Evolutionary conservation across 1,284 basidiomycete genomes (phyloP), one percentile per base, ranked within the genome.

Genomic region (Laetiporus sulphureus): DNA sequence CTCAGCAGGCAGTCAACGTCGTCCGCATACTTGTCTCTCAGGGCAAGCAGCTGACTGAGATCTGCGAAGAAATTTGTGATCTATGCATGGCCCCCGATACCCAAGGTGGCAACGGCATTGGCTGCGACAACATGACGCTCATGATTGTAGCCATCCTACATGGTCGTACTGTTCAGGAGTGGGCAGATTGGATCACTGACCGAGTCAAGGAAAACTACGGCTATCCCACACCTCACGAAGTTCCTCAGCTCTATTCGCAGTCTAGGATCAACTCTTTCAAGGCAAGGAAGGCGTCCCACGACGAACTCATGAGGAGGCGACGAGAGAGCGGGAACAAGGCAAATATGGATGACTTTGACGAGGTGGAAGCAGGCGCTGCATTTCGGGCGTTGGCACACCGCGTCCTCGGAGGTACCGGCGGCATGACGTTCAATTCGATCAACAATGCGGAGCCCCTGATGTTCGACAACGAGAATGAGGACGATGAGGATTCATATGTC

Each of bases 121-220:
- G 96, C 18, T 98, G 94, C 61, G 96, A 99, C 69, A 99, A 99
- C 70, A 99, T 99, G 96, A 99, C 96, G 0, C 73, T 96, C 41
- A 77, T 97, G 52, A 77, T 99, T 45, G 79, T 99, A 36, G 96
- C 91, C 3, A 62, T 99, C 37, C 75, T 96, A 23, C 75, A 88
- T 49, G 94, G 91, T 23, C 81, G 83, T 46, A 91, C 91, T 12
- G 81, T 85, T 60, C 84, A 91, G 49, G 83, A 96, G 59, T 99
- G 96, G 96, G 90, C 89, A 59, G 64, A 75, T 19, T 99, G 94
- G 96, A 66, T 99, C 51, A 82, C 77, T 48, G 77, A 92, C 39
- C 80, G 94, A 32, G 88, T 95, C 32, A 76, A 93, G 54, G 73
- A 72, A 29, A 73, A 80, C 40, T 69, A 83, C 61, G 83, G 84